Evolutionary conservation across 2,329 filamentous ascomycete species (phyloP).

Genomic region (Exophiala sp.): DNA sequence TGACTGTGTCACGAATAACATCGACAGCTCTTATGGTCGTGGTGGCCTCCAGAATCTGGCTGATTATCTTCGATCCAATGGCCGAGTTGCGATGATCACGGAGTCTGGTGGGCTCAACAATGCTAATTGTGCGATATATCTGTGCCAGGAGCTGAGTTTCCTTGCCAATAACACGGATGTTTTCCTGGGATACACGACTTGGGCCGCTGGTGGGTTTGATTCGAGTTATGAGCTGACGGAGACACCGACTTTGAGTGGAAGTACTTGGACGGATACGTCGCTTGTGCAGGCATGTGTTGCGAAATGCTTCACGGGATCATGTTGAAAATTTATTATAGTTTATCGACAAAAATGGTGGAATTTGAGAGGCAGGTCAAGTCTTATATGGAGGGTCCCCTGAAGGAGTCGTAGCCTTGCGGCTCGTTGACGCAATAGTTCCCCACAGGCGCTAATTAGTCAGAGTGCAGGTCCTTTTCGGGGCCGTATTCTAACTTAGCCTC

Average conservation of each 20-base stretch:
- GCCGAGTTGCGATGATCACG: constrained; percentile 50
- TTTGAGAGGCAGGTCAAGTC: too few relatives aligned
- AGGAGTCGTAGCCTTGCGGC: too few relatives aligned
- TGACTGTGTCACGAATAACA: constrained; percentile 54
- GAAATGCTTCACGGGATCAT: constrained; percentile 6
- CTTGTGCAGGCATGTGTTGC: constrained; percentile 16
- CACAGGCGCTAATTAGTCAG: neutral
- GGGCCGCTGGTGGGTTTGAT: constrained; percentile 37
- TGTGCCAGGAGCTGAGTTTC: constrained; percentile 34
- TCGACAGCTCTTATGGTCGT: constrained; percentile 33
- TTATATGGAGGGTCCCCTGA: too few relatives aligned
- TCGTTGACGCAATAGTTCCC: too few relatives aligned
- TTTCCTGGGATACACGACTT: constrained; percentile 39
- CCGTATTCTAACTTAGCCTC: neutral
- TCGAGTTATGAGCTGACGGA: constrained; percentile 26
- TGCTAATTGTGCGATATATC: constrained; percentile 32
- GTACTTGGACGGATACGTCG: constrained; percentile 18
- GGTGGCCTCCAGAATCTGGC: constrained; percentile 45
- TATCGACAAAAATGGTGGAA: too few relatives aligned
- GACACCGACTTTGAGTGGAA: constrained; percentile 21
- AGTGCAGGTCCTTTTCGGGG: neutral
- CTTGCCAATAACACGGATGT: constrained; percentile 35
- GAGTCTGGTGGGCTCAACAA: constrained; percentile 48
- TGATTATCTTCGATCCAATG: constrained; percentile 46
- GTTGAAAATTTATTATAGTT: neutral